Evolutionary conservation across 257 asterid species (phyloP).

Genomic region (Euphrasia confusa): DNA sequence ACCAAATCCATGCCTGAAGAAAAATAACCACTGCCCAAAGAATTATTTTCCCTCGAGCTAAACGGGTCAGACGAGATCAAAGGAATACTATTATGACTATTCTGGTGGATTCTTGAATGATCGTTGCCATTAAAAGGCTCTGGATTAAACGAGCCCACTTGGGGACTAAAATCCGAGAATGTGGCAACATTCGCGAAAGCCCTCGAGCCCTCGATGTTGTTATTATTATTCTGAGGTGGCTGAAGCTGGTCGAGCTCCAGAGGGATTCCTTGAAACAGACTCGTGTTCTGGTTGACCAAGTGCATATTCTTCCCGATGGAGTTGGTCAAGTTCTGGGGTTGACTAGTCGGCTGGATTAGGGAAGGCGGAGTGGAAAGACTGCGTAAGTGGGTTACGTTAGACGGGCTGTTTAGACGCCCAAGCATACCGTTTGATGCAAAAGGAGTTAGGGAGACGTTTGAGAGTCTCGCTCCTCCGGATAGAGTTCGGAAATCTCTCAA

Average conservation of each 20-base stretch:
- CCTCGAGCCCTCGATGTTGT: slow-evolving; percentile 35
- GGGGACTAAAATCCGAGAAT: neutral
- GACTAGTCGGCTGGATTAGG: slow-evolving; percentile 44
- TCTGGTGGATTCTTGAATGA: slow-evolving; percentile 27
- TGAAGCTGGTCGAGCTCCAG: slow-evolving; percentile 58
- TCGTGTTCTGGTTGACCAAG: slow-evolving; percentile 37
- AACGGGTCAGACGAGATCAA: slow-evolving; percentile 41
- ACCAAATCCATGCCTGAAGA: slow-evolving; percentile 38
- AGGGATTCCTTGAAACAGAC: slow-evolving; percentile 56
- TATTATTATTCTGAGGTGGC: slow-evolving; percentile 25
- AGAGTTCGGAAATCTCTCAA: slow-evolving; percentile 53
- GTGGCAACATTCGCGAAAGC: slow-evolving; percentile 24
- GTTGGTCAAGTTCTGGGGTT: slow-evolving; percentile 44
- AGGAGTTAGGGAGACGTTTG: slow-evolving; percentile 46
- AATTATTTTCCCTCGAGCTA: slow-evolving; percentile 37
- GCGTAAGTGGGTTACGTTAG: slow-evolving; percentile 44
- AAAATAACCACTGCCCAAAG: slow-evolving; percentile 35
- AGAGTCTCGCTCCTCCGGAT: slow-evolving; percentile 46
- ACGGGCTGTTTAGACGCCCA: slow-evolving; percentile 62
- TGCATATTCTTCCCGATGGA: slow-evolving; percentile 43
- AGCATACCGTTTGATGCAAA: slow-evolving; percentile 55
- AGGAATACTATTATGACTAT: slow-evolving; percentile 41
- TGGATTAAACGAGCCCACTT: slow-evolving; percentile 39
- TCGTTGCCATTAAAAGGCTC: slow-evolving; percentile 36
- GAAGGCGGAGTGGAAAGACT: slow-evolving; percentile 36